These are phyloP conservation scores for Spathaspora passalidarum DNA, from an alignment of 805 yeast species.

Conservation along the genomic window DNA sequence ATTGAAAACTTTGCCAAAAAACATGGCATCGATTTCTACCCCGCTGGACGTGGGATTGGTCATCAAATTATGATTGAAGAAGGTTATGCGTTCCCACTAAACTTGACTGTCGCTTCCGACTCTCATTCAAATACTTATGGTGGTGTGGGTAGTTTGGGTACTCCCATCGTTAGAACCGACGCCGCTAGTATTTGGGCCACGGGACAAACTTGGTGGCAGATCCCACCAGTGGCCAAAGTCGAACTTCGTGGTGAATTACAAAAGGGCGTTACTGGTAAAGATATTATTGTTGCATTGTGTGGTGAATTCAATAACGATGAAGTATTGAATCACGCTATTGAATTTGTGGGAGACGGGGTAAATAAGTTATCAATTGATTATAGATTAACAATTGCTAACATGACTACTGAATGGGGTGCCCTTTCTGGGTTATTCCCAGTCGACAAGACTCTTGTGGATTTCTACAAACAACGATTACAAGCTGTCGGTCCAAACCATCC, in stretches of 20 bases:
- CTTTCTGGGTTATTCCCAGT: constrained; percentile 97
- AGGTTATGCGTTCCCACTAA: constrained; percentile 95
- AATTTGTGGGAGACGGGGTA: constrained; percentile 83
- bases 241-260: constrained; percentile 81
- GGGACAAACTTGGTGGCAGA: constrained; percentile 99
- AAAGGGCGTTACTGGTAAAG: constrained; percentile 90
- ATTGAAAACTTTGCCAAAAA: constrained; percentile 85
- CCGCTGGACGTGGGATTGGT: constrained; percentile 99
- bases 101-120: constrained; percentile 93
- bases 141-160: constrained; percentile 93
- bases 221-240: constrained; percentile 96
- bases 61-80: constrained; percentile 99
- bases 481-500: constrained; percentile 74
- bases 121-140: constrained; percentile 98
- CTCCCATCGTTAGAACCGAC: constrained; percentile 97
- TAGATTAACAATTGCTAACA: constrained; percentile 89
- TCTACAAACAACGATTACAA: constrained; percentile 66
- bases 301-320: constrained; percentile 91
- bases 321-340: constrained; percentile 90
- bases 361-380: constrained; percentile 70
- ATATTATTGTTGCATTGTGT: constrained; percentile 93
- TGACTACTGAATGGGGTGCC: constrained; percentile 99
- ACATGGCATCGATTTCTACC: constrained; percentile 94
- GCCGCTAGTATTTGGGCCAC: constrained; percentile 99
- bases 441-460: constrained; percentile 70